Evolutionary conservation across 495 filamentous ascomycete species (phyloP).

Genomic region (Entonaema liquescens): DNA sequence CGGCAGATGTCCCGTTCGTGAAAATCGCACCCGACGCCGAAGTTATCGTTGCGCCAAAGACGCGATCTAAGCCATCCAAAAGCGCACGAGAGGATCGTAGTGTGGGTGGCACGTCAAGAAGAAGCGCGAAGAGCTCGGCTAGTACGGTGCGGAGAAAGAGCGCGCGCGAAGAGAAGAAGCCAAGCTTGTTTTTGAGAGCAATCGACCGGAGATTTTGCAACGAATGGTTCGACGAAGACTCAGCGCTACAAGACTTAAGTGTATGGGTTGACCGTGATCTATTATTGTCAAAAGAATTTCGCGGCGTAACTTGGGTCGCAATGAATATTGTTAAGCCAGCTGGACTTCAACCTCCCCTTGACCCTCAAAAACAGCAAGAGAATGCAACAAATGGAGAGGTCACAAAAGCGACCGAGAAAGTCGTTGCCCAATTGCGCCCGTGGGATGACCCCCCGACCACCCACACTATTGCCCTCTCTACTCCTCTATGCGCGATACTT

Average conservation of each 20-base stretch:
- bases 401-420: constrained; percentile 68
- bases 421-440: constrained; percentile 75
- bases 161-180: constrained; percentile 66
- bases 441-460: constrained; percentile 91
- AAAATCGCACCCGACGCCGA: constrained; percentile 94
- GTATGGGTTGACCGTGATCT: constrained; percentile 83
- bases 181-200: constrained; percentile 77
- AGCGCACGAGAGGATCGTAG: constrained; percentile 70
- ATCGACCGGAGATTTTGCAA: constrained; percentile 71
- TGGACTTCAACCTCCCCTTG: constrained; percentile 75
- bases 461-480: constrained; percentile 79
- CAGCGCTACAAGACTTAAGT: constrained; percentile 68
- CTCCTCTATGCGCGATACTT: constrained; percentile 74
- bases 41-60: constrained; percentile 95
- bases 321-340: constrained; percentile 84
- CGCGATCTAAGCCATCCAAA: constrained; percentile 54
- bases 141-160: constrained; percentile 73
- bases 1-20: constrained; percentile 77
- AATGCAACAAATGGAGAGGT: constrained; percentile 61
- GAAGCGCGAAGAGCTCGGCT: constrained; percentile 75
- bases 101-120: constrained; percentile 70
- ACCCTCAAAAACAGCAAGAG: constrained; percentile 75
- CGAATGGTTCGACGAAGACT: constrained; percentile 76
- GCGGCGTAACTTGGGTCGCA: constrained; percentile 73
- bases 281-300: constrained; percentile 70